Conservation (phyloP, 768 basidiomycete genomes). For the Tephrocybe sp. region DNA sequence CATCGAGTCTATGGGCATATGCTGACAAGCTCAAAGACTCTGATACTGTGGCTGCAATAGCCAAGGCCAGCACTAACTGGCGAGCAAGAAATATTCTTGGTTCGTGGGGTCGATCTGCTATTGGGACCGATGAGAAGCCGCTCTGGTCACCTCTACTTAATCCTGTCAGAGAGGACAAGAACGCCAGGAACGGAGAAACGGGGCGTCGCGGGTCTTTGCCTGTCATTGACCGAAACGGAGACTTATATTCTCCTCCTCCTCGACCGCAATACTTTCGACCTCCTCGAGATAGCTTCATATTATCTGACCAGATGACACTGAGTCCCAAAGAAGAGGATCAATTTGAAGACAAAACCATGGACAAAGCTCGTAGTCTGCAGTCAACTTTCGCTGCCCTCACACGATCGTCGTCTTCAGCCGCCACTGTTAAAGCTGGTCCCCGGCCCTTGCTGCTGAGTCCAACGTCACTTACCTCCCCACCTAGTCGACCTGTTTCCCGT, state of each 20-base stretch:
- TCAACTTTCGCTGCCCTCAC: slow-evolving; percentile 44
- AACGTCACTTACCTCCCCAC: slow-evolving; percentile 36
- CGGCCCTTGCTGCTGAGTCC: slow-evolving; percentile 66
- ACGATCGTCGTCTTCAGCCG: slow-evolving; percentile 28
- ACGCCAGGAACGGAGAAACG: not conserved
- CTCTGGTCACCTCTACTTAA: slow-evolving; percentile 6
- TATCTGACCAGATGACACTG: slow-evolving; percentile 21
- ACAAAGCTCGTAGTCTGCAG: slow-evolving; percentile 35
- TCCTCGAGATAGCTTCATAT: slow-evolving; percentile 53
- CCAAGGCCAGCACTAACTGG: slow-evolving; percentile 78
- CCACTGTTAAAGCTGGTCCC: slow-evolving; percentile 50
- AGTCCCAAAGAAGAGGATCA: slow-evolving; percentile 28
- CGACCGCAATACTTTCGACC: slow-evolving; percentile 57
- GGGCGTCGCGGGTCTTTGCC: slow-evolving; percentile 41
- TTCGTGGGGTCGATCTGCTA: slow-evolving; percentile 30
- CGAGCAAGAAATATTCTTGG: slow-evolving; percentile 56
- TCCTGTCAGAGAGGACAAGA: not conserved
- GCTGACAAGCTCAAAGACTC: slow-evolving; percentile 74
- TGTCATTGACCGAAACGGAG: slow-evolving; percentile 27
- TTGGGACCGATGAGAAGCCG: slow-evolving; percentile 10
- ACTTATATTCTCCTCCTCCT: slow-evolving; percentile 48
- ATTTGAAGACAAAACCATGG: slow-evolving; percentile 30
- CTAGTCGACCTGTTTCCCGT: slow-evolving; percentile 21
- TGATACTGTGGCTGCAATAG: slow-evolving; percentile 63
- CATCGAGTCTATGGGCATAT: slow-evolving; percentile 59